phyloP scores from a whole-genome alignment of 2,329 filamentous ascomycete genomes.

The Eutypella sp. region DNA sequence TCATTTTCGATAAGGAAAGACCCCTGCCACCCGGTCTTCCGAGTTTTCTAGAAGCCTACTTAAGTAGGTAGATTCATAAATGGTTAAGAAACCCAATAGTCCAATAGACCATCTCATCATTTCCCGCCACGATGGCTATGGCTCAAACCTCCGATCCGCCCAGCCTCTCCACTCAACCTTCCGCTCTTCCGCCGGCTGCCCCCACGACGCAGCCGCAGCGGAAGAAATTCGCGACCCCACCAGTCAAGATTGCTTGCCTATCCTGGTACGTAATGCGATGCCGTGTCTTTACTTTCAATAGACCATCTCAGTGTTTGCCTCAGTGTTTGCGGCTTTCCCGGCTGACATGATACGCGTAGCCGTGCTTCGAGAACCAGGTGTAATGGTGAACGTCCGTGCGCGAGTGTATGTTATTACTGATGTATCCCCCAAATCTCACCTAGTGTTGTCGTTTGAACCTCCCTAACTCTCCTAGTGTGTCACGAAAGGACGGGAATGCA shows the following conservation, averaged over 20 bases:
- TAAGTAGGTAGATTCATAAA: too few relatives aligned
- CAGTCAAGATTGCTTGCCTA: conserved; percentile 46
- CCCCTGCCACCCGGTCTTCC: too few relatives aligned
- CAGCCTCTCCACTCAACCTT: not conserved
- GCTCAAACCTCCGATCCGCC: not conserved
- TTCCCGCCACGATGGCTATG: too few relatives aligned
- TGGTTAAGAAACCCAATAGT: too few relatives aligned
- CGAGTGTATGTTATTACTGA: conserved; percentile 38
- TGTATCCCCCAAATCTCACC: too few relatives aligned
- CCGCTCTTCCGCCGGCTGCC: not conserved
- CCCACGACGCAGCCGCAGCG: conserved; percentile 5
- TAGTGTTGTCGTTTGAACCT: too few relatives aligned
- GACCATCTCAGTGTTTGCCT: too few relatives aligned
- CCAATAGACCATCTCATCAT: too few relatives aligned
- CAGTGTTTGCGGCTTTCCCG: too few relatives aligned
- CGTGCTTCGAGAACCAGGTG: conserved; percentile 42
- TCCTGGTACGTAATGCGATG: conserved; percentile 41
- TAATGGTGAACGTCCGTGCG: conserved; percentile 39
- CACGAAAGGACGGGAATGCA: conserved; percentile 35
- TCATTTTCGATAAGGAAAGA: too few relatives aligned
- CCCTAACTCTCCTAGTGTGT: conserved; percentile 30
- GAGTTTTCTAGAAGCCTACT: too few relatives aligned
- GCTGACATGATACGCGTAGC: conserved; percentile 22
- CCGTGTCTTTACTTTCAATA: too few relatives aligned
- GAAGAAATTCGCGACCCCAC: conserved; percentile 42